These are phyloP conservation scores for Rhododendron williamsianum DNA, from an alignment of 148 eudicot genomes.

Conservation along the genomic window DNA sequence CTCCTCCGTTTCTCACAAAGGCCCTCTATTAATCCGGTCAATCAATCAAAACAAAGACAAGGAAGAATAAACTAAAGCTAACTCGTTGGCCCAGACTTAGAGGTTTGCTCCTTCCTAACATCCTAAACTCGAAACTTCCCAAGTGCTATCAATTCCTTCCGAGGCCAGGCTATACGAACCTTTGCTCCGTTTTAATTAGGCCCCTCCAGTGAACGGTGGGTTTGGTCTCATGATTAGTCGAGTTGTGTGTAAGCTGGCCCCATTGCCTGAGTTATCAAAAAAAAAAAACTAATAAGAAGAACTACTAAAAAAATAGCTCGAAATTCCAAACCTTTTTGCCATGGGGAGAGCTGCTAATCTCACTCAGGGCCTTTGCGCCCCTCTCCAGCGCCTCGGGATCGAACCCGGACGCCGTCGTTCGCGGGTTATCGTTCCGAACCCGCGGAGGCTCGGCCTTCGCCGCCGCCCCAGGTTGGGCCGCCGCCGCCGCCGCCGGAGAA, in stretches of 20 bases:
- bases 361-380: constrained; percentile 50
- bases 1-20: not conserved
- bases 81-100: not conserved
- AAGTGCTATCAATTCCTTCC: not conserved
- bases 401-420: constrained; percentile 84
- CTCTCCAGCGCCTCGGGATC: constrained; percentile 84
- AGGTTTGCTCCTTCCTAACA: not conserved
- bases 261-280: not conserved
- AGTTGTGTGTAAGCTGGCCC: not conserved
- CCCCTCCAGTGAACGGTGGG: not conserved
- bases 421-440: constrained; percentile 67
- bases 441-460: constrained; percentile 27
- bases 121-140: not conserved
- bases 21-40: not conserved
- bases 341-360: constrained; percentile 47
- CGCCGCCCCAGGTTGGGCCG: constrained; percentile 6
- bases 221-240: not conserved
- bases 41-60: not conserved
- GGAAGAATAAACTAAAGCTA: not conserved
- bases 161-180: not conserved
- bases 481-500: constrained; percentile 2
- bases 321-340: constrained; percentile 46
- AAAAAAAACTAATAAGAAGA: not conserved
- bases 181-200: not conserved
- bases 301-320: not conserved